These are phyloP conservation scores for Erodium maritimum DNA, from an alignment of 345 rosid genomes.

Conservation along the genomic window DNA sequence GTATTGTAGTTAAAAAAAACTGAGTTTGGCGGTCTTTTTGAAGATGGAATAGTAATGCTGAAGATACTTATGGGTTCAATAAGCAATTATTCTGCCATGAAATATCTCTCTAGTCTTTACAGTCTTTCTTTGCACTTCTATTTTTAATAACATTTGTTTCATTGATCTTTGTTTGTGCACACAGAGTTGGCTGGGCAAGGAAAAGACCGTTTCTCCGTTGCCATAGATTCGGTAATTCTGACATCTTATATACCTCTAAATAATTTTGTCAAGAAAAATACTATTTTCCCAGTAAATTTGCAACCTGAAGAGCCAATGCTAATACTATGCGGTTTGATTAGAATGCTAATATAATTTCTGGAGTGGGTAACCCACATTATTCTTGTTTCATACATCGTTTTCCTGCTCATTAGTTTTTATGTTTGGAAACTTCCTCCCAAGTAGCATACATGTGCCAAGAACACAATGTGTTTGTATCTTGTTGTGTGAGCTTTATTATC, in stretches of 20 bases:
- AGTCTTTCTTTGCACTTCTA: neutral
- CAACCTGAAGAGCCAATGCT: too few relatives aligned
- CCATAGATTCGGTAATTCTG: conserved; percentile 64
- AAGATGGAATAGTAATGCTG: neutral
- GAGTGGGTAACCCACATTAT: neutral
- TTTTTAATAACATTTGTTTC: neutral
- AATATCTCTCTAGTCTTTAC: too few relatives aligned
- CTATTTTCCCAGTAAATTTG: too few relatives aligned
- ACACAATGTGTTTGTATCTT: neutral
- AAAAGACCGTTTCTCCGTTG: conserved; percentile 54
- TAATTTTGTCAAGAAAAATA: too few relatives aligned
- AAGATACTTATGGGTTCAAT: neutral
- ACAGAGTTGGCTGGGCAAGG: conserved; percentile 56
- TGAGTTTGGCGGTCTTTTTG: neutral
- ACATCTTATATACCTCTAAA: neutral
- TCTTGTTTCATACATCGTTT: neutral
- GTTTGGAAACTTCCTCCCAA: conserved; percentile 9
- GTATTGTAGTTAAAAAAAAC: neutral
- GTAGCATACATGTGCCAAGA: neutral
- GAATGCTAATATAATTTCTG: neutral
- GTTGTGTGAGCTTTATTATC: neutral
- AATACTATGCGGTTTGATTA: neutral
- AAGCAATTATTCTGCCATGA: neutral
- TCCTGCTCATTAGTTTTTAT: neutral
- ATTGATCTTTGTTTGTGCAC: conserved; percentile 14